These are phyloP conservation scores for Rhododendron vialii DNA, from an alignment of 148 eudicot species.

Conservation along the genomic window DNA sequence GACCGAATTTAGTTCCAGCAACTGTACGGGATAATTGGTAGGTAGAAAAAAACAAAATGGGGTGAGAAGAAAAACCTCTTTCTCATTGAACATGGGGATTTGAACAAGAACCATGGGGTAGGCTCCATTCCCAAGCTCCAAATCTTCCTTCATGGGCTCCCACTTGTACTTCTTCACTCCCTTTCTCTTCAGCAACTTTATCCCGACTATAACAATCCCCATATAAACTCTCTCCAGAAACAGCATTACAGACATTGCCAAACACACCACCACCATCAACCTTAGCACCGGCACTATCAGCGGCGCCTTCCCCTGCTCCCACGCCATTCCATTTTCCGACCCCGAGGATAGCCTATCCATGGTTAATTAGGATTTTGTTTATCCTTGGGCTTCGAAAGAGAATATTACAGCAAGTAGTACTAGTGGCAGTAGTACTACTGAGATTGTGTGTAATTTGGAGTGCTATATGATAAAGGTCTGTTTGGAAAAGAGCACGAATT, in stretches of 20 bases:
- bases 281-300: constrained; percentile 49
- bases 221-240: constrained; percentile 62
- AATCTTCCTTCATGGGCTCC: constrained; percentile 63
- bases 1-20: neutral
- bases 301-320: constrained; percentile 50
- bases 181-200: constrained; percentile 44
- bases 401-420: neutral
- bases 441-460: neutral
- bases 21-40: neutral
- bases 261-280: constrained; percentile 36
- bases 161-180: constrained; percentile 58
- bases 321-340: constrained; percentile 23
- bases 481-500: constrained; percentile 10
- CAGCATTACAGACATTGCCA: constrained; percentile 58
- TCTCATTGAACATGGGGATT: constrained; percentile 76
- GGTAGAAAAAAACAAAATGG: neutral
- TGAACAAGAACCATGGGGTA: constrained; percentile 74
- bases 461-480: neutral
- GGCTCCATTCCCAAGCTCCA: constrained; percentile 52
- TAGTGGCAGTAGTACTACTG: neutral
- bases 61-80: constrained; percentile 37
- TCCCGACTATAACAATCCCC: constrained; percentile 44
- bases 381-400: neutral
- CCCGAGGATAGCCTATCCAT: neutral
- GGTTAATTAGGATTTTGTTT: neutral